Base-by-base conservation (phyloP, 768 basidiomycete genomes). In the Tephrocybe sp. region DNA sequence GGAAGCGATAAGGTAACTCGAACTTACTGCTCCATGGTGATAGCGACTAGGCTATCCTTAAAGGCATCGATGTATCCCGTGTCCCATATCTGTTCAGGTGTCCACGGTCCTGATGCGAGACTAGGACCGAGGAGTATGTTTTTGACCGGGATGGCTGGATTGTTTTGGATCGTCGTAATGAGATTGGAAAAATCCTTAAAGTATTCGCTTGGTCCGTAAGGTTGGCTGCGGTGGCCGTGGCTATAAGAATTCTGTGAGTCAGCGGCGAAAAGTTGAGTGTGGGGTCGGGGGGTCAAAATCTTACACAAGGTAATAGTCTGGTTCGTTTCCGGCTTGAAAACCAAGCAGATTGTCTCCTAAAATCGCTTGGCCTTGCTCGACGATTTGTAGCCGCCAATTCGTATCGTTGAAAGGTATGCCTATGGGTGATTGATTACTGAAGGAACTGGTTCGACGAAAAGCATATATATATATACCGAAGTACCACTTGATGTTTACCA, bases 291-390 rank as follows among this genome's bases (percentile, higher is more conserved):
- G 6, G 16, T 5, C 7, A 40, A 30, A 7, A 0, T 1, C 65
- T 9, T 67, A 73, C 63, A 60, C 52, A 9, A 73, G 67, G 56
- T 85, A 92, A 55, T 89, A 76, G 70, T 92, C 89, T 13, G 88
- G 89, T 66, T 91, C 89, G 62, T 91, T 89, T 2, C 83, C 87
- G 1, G 82, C 78, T 62, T 88, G 84, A 7, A 87, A 65, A 0
- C 84, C 89, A n/a, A 85, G 64, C 16, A 91, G 68, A 52, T 80
- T 73, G 43, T 77, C 68, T 1, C 89, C 89, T 1, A 91, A 71
- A 52, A 89, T 83, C 14, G 65, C 54, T 61, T 87, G 76, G 4
- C 80, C 81, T 35, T 76, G 65, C 60, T 81, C 75, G 6, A 82
- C 84, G 26, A 87, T 80, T 20, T 63, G 63, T 12, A 83, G 61